Conservation (phyloP, 495 filamentous ascomycete species). For the Penicillium pancosmium region DNA sequence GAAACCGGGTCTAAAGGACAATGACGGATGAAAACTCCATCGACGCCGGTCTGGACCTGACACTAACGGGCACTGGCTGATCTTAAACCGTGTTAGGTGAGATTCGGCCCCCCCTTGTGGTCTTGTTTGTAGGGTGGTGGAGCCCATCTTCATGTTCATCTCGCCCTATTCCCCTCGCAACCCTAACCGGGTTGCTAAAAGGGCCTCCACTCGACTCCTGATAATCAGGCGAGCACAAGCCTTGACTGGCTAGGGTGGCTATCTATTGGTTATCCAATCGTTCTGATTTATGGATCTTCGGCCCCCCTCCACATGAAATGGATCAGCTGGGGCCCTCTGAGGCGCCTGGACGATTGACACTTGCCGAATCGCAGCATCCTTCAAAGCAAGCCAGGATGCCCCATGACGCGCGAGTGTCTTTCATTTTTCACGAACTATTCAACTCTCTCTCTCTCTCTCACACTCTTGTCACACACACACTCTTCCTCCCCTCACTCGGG, state of each 20-base stretch:
- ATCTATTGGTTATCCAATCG: neutral
- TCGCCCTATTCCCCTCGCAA: neutral
- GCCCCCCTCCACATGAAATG: slow-evolving; percentile 1
- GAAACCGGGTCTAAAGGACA: slow-evolving; percentile 2
- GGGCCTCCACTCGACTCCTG: slow-evolving; percentile 3
- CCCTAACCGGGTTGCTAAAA: neutral
- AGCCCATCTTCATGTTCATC: neutral
- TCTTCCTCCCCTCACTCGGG: neutral
- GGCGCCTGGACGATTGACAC: slow-evolving; percentile 2
- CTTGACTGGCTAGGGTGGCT: neutral
- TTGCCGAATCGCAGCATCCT: neutral
- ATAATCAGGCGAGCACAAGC: neutral
- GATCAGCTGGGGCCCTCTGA: slow-evolving; percentile 1
- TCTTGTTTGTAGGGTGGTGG: neutral
- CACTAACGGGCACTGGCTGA: neutral
- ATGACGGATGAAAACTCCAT: neutral
- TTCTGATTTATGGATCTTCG: slow-evolving; percentile 1
- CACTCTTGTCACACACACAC: neutral
- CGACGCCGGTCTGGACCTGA: slow-evolving; percentile 1
- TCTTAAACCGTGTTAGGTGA: slow-evolving; percentile 1
- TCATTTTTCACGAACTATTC: neutral
- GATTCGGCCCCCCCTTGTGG: neutral
- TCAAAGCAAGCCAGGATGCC: slow-evolving; percentile 3
- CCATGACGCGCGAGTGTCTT: slow-evolving; percentile 1
- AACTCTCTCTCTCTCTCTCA: neutral